Percentiles rank a stretch among this genome's conserved stretches.
These are phyloP conservation scores for Ascochyta lentis DNA, from an alignment of 2,329 filamentous ascomycete genomes.

Conservation along the genomic window DNA sequence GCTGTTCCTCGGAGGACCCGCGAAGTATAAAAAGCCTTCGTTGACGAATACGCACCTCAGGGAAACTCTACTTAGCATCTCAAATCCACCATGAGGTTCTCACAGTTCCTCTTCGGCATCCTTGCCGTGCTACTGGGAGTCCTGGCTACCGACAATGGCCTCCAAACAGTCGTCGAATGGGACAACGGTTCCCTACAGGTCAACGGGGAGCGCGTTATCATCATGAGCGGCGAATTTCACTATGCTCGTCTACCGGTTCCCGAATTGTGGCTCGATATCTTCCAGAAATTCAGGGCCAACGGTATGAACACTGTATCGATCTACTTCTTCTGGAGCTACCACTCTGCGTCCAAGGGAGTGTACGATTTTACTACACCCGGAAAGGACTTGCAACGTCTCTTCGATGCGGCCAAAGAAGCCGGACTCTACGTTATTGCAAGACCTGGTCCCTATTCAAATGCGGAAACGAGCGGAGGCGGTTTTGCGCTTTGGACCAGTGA, in stretches of 20 bases:
- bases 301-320: slow-evolving; percentile 60
- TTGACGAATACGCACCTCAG: neutral
- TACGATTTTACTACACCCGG: slow-evolving; percentile 60
- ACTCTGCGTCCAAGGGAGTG: slow-evolving; percentile 52
- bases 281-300: slow-evolving; percentile 61
- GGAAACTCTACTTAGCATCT: neutral
- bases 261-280: slow-evolving; percentile 61
- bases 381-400: slow-evolving; percentile 59
- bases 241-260: slow-evolving; percentile 62
- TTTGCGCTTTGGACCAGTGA: slow-evolving; percentile 56
- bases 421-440: slow-evolving; percentile 60
- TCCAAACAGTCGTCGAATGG: slow-evolving; percentile 55
- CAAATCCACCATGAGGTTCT: slow-evolving; percentile 9
- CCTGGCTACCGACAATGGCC: slow-evolving; percentile 36
- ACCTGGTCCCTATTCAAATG: slow-evolving; percentile 61
- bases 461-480: slow-evolving; percentile 58
- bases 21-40: slow-evolving; percentile 6
- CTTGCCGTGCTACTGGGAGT: slow-evolving; percentile 19
- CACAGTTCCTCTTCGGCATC: slow-evolving; percentile 4
- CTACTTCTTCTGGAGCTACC: slow-evolving; percentile 61
- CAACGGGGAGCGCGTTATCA: slow-evolving; percentile 57
- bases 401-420: slow-evolving; percentile 60
- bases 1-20: neutral
- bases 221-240: slow-evolving; percentile 61
- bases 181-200: slow-evolving; percentile 60